phyloP scores from a whole-genome alignment of 1,284 basidiomycete genomes.

The Papiliotrema laurentii region DNA sequence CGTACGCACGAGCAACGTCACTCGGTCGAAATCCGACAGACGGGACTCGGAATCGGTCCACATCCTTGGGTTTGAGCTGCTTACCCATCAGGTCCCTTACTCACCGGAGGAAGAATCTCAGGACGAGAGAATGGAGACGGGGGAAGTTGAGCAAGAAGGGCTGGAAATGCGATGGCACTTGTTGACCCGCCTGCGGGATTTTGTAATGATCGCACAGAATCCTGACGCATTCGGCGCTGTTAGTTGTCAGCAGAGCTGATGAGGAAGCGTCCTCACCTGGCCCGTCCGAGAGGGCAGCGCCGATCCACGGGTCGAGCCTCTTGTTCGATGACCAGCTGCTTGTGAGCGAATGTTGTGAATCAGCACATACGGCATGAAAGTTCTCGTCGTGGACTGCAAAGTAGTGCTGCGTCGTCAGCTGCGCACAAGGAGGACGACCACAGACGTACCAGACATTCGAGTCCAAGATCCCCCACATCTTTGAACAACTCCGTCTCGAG shows the following conservation, averaged over 20 bases:
- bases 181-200: constrained; percentile 35
- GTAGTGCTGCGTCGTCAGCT: constrained; percentile 52
- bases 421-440: neutral
- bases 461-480: constrained; percentile 75
- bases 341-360: constrained; percentile 5
- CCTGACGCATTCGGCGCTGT: constrained; percentile 56
- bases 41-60: constrained; percentile 90
- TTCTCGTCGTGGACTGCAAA: constrained; percentile 70
- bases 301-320: constrained; percentile 69
- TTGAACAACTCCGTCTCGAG: constrained; percentile 78
- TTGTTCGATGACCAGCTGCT: constrained; percentile 75
- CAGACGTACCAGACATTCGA: constrained; percentile 70
- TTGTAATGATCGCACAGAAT: constrained; percentile 69
- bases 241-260: constrained; percentile 46
- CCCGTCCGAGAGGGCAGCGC: constrained; percentile 79
- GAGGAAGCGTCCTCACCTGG: constrained; percentile 41
- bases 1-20: constrained; percentile 76
- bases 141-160: constrained; percentile 86
- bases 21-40: constrained; percentile 70
- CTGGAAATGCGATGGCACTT: constrained; percentile 67
- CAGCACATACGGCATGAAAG: constrained; percentile 66
- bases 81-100: constrained; percentile 2
- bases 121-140: constrained; percentile 74
- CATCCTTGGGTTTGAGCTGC: constrained; percentile 54
- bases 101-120: constrained; percentile 76